Conservation (phyloP, 2,329 filamentous ascomycete genomes). For the Alternaria brassicicola region DNA sequence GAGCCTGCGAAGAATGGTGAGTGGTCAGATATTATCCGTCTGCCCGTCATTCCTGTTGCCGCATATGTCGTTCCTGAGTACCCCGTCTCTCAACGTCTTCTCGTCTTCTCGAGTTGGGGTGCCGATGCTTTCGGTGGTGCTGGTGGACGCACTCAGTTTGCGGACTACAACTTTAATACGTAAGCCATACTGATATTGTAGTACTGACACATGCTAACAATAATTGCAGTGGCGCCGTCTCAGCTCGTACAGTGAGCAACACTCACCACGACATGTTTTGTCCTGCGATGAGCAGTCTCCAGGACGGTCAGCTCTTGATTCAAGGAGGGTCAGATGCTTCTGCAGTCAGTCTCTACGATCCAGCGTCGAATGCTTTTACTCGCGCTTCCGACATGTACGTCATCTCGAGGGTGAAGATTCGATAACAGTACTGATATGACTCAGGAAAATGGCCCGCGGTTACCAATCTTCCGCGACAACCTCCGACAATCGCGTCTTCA, state of each 20-base stretch:
- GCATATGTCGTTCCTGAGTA: conserved; percentile 37
- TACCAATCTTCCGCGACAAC: conserved; percentile 30
- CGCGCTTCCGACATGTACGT: conserved; percentile 23
- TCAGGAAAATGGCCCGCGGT: conserved; percentile 29
- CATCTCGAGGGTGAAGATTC: not conserved
- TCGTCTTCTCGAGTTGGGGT: conserved; percentile 39
- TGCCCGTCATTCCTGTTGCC: conserved; percentile 39
- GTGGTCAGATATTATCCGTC: conserved; percentile 34
- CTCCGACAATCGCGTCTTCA: conserved; percentile 32
- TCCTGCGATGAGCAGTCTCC: conserved; percentile 32
- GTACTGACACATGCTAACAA: conserved; percentile 2
- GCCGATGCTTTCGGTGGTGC: conserved; percentile 34
- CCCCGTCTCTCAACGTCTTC: conserved; percentile 26
- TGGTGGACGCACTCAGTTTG: conserved; percentile 32
- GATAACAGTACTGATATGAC: not conserved
- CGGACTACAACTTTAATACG: conserved; percentile 35
- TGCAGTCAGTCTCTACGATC: conserved; percentile 31
- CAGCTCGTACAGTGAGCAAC: conserved; percentile 30
- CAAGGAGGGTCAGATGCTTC: conserved; percentile 34
- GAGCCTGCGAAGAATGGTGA: conserved; percentile 24
- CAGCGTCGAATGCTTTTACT: conserved; percentile 25
- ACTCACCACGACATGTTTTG: conserved; percentile 40
- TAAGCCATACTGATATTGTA: conserved; percentile 5
- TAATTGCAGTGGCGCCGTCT: conserved; percentile 25
- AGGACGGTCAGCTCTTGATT: conserved; percentile 32